Conservation (phyloP, 805 yeast genomes). For the Nakazawaea molendinolei region DNA sequence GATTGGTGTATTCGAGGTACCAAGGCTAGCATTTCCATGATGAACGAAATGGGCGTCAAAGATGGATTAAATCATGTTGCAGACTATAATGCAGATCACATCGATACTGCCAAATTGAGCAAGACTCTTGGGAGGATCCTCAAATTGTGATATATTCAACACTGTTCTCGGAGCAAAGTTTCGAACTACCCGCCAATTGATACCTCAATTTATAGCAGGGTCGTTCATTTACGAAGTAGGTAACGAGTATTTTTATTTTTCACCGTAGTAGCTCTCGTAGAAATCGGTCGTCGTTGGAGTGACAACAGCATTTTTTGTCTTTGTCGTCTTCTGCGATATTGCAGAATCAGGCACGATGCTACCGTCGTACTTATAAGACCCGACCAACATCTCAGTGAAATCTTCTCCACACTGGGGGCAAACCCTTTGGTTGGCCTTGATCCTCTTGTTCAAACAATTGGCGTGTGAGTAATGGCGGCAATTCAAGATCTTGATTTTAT, state of each 20-base stretch:
- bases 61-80: slow-evolving; percentile 50
- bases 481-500: slow-evolving; percentile 5
- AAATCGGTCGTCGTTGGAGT: slow-evolving; percentile 7
- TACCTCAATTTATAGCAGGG: no score
- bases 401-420: slow-evolving; percentile 5
- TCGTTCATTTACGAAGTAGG: no score
- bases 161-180: no score
- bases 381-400: slow-evolving; percentile 8
- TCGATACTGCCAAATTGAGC: neutral
- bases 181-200: no score
- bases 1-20: slow-evolving; percentile 63
- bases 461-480: slow-evolving; percentile 9
- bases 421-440: slow-evolving; percentile 2
- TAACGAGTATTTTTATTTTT: no score
- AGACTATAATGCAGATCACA: slow-evolving; percentile 37
- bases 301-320: slow-evolving; percentile 1
- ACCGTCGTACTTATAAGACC: neutral
- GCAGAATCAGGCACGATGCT: no score
- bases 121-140: no score
- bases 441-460: slow-evolving; percentile 2
- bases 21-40: slow-evolving; percentile 43
- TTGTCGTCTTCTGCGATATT: slow-evolving; percentile 1
- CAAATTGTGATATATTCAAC: no score
- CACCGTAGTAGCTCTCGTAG: slow-evolving; percentile 1
- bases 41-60: slow-evolving; percentile 30